phyloP scores from a whole-genome alignment of 495 filamentous ascomycete species.

The Physcia stellaris region DNA sequence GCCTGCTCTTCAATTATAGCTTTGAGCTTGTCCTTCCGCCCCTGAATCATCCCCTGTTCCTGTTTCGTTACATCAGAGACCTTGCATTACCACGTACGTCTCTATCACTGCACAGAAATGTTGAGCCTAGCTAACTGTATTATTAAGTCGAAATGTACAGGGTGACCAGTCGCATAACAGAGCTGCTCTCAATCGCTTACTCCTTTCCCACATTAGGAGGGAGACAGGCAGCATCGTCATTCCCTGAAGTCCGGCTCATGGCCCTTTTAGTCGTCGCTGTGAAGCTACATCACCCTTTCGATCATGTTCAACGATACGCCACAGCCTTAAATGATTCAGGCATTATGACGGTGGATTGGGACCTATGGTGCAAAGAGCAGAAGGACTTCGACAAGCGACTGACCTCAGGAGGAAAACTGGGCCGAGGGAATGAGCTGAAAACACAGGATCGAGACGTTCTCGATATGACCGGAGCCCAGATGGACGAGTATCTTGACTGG shows the following conservation, averaged over 20 bases:
- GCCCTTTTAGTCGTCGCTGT: conserved; percentile 60
- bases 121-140: conserved; percentile 15
- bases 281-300: conserved; percentile 69
- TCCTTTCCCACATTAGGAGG: conserved; percentile 31
- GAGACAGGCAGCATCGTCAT: conserved; percentile 22
- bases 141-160: conserved; percentile 57
- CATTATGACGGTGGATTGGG: conserved; percentile 54
- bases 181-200: conserved; percentile 42
- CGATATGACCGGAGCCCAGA: conserved; percentile 47
- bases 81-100: conserved; percentile 64
- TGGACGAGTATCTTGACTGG: conserved; percentile 83
- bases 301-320: conserved; percentile 42
- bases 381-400: conserved; percentile 22
- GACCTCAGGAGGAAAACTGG: conserved; percentile 17
- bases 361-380: conserved; percentile 48
- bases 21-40: conserved; percentile 60
- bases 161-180: conserved; percentile 42
- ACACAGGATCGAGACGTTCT: conserved; percentile 57
- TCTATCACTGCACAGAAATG: background rate
- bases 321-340: conserved; percentile 43
- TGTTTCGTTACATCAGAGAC: conserved; percentile 56
- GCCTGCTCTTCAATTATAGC: conserved; percentile 46
- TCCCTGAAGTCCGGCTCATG: conserved; percentile 65
- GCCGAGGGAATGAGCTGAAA: conserved; percentile 30
- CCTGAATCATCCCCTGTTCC: conserved; percentile 51